Conservation (phyloP, 441 rosid species). For the Adansonia gregorii region DNA sequence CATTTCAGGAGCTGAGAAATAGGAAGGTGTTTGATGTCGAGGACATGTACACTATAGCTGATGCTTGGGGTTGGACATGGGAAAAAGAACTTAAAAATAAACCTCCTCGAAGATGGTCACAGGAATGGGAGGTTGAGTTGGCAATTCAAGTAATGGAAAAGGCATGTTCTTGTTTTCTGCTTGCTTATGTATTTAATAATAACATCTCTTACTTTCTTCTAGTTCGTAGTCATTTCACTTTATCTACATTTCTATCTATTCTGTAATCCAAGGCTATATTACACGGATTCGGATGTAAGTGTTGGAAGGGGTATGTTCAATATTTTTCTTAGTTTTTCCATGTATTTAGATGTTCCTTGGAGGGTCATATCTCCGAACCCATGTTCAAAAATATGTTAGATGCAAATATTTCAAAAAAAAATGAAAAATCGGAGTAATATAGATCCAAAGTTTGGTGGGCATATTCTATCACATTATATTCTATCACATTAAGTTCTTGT, state of each 20-base stretch:
- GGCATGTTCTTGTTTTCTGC: constrained; percentile 47
- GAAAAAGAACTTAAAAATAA: constrained; percentile 76
- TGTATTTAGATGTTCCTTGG: too few relatives aligned
- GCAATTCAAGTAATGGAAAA: constrained; percentile 76
- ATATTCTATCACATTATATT: neutral
- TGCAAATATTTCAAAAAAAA: too few relatives aligned
- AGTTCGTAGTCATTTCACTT: neutral
- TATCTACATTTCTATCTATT: neutral
- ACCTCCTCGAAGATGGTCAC: constrained; percentile 88
- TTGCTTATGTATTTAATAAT: neutral
- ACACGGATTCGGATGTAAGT: too few relatives aligned
- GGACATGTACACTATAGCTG: constrained; percentile 95
- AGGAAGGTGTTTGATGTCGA: constrained; percentile 75
- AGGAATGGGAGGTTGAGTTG: constrained; percentile 94
- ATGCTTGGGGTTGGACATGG: constrained; percentile 99
- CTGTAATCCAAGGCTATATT: neutral
- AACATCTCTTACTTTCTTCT: neutral
- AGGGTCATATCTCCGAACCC: too few relatives aligned
- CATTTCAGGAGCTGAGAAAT: constrained; percentile 83
- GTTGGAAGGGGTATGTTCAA: too few relatives aligned
- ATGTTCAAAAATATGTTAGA: too few relatives aligned
- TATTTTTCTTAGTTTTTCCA: too few relatives aligned
- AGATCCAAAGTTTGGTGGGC: neutral
- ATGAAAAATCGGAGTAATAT: too few relatives aligned
- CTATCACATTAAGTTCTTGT: neutral